phyloP scores from a whole-genome alignment of 805 yeast genomes.

The Yarrowia alimentaria region DNA sequence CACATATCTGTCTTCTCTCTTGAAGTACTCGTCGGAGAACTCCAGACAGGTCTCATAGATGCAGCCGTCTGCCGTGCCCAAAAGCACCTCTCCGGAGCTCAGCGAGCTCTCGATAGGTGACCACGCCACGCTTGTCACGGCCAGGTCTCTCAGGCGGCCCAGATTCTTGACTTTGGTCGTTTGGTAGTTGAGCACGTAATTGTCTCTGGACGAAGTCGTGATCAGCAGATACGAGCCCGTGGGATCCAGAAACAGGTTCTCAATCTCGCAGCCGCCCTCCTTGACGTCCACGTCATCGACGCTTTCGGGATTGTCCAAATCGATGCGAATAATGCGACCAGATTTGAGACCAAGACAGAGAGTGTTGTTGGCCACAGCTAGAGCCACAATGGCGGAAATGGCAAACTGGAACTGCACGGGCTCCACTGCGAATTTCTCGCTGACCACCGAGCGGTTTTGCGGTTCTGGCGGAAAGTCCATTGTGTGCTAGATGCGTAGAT shows the following conservation, averaged over 20 bases:
- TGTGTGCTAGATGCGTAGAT: no score
- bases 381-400: constrained; percentile 47
- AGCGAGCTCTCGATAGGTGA: constrained; percentile 41
- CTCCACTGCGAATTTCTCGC: constrained; percentile 38
- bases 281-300: constrained; percentile 45
- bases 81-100: constrained; percentile 48
- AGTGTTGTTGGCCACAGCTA: constrained; percentile 56
- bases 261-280: constrained; percentile 34
- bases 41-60: constrained; percentile 51
- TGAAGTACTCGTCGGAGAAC: constrained; percentile 46
- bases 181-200: constrained; percentile 48
- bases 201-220: constrained; percentile 48
- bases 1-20: constrained; percentile 44
- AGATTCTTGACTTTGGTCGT: constrained; percentile 46
- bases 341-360: constrained; percentile 54
- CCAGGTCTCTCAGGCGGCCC: constrained; percentile 48
- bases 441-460: constrained; percentile 27
- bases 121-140: constrained; percentile 47
- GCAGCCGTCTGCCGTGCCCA: constrained; percentile 51
- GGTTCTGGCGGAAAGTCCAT: constrained; percentile 29
- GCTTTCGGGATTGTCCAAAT: constrained; percentile 61
- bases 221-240: constrained; percentile 54
- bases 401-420: constrained; percentile 54
- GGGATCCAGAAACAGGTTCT: constrained; percentile 48
- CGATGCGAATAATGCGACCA: constrained; percentile 61